Conservation (phyloP, 805 yeast genomes). For the Saccharomycopsis malanga region DNA sequence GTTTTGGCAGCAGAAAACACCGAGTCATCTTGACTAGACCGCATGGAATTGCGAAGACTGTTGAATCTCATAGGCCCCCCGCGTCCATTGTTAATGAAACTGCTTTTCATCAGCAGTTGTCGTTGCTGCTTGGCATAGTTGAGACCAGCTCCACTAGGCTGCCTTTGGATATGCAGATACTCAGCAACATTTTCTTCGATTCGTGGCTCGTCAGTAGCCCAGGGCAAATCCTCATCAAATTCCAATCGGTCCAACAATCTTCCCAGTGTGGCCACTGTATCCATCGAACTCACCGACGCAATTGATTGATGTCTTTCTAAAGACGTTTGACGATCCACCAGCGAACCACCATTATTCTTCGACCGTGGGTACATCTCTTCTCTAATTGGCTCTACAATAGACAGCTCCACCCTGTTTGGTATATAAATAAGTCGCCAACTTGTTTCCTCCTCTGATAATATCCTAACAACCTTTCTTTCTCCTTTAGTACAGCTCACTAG, state of each 20-base stretch:
- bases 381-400: no score
- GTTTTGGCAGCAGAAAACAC: constrained; percentile 3
- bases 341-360: no score
- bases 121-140: background rate
- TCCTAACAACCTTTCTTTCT: no score
- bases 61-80: background rate
- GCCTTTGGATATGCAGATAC: no score
- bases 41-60: background rate
- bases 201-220: constrained; percentile 5
- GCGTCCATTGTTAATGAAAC: background rate
- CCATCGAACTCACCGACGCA: constrained; percentile 12
- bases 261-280: constrained; percentile 5
- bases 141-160: background rate
- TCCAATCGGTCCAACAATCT: constrained; percentile 14
- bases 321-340: background rate
- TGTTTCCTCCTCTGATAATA: no score
- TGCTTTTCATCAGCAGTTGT: no score
- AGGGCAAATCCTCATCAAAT: constrained; percentile 18
- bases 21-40: background rate
- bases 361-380: no score
- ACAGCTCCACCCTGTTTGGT: no score
- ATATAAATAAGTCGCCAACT: no score
- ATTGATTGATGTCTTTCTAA: constrained; percentile 8
- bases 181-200: no score
- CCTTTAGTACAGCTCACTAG: no score